Conservation (phyloP, 1,139 yeast species). For the Suhomyces anneliseae region DNA sequence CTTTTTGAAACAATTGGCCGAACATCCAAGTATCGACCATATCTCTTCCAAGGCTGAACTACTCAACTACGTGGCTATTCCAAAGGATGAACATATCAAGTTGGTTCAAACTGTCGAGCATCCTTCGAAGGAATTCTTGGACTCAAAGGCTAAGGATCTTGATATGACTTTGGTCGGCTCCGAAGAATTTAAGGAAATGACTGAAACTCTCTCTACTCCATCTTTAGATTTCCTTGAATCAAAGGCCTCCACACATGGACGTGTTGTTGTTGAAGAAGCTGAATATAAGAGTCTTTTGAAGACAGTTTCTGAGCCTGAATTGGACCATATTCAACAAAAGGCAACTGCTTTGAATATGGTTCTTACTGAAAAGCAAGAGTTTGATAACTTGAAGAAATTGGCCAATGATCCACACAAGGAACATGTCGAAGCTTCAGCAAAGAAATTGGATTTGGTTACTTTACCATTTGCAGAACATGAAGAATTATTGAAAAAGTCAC, state of each 20-base stretch:
- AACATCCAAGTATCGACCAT: constrained; percentile 5
- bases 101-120: constrained; percentile 20
- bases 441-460: constrained; percentile 3
- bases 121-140: constrained; percentile 31
- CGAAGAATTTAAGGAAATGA: constrained; percentile 20
- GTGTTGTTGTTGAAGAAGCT: constrained; percentile 1
- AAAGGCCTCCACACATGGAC: constrained; percentile 4
- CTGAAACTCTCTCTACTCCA: constrained; percentile 8
- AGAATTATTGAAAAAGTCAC: constrained; percentile 1
- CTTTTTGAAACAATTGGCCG: neutral
- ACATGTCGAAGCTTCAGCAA: constrained; percentile 4
- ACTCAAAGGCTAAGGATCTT: constrained; percentile 14
- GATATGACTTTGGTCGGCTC: constrained; percentile 23
- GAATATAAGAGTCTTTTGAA: neutral
- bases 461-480: constrained; percentile 6
- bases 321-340: constrained; percentile 5
- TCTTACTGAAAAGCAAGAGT: neutral
- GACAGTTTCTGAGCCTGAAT: neutral
- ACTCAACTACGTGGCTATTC: constrained; percentile 22
- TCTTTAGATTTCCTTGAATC: constrained; percentile 2
- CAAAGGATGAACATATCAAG: constrained; percentile 7
- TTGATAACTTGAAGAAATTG: constrained; percentile 1
- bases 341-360: constrained; percentile 4
- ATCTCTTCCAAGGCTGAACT: constrained; percentile 23
- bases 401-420: constrained; percentile 5